Conservation (phyloP, 2,329 filamentous ascomycete species). For the Nannizzia gypsea region DNA sequence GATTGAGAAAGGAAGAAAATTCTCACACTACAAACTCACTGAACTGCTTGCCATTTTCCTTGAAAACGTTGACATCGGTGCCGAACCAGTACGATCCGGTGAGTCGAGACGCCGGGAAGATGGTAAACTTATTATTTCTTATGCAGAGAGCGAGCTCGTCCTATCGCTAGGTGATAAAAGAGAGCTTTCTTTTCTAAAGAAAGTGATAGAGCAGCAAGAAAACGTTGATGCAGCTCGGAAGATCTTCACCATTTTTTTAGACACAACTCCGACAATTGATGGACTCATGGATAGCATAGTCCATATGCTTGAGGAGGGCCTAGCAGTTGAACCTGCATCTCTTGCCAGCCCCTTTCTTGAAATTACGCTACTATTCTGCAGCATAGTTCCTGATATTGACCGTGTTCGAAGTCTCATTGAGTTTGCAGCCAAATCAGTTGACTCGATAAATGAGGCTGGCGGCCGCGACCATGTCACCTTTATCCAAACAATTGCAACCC, state of each 20-base stretch:
- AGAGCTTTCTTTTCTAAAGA: conserved; percentile 41
- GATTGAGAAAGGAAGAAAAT: conserved; percentile 37
- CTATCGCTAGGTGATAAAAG: conserved; percentile 24
- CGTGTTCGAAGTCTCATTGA: conserved; percentile 30
- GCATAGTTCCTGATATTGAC: conserved; percentile 26
- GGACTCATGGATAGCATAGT: conserved; percentile 40
- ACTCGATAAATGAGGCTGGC: conserved; percentile 38
- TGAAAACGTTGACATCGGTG: conserved; percentile 27
- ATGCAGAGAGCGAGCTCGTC: conserved; percentile 25
- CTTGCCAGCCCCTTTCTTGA: conserved; percentile 46
- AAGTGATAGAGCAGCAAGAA: conserved; percentile 52
- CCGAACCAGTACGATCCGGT: conserved; percentile 19
- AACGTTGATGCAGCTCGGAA: conserved; percentile 41
- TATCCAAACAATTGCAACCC: conserved; percentile 38
- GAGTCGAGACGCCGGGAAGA: conserved; percentile 17
- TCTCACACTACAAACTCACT: conserved; percentile 32
- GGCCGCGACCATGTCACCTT: conserved; percentile 40
- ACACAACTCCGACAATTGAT: conserved; percentile 38
- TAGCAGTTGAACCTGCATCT: conserved; percentile 41
- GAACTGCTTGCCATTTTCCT: conserved; percentile 32
- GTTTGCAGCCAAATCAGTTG: conserved; percentile 35
- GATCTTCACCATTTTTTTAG: conserved; percentile 49
- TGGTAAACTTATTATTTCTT: conserved; percentile 26
- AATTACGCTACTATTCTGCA: conserved; percentile 45
- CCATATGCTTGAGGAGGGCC: conserved; percentile 42